These are phyloP conservation scores for Debaryomyces udenii DNA, from an alignment of 1,139 yeast species.

Conservation along the genomic window DNA sequence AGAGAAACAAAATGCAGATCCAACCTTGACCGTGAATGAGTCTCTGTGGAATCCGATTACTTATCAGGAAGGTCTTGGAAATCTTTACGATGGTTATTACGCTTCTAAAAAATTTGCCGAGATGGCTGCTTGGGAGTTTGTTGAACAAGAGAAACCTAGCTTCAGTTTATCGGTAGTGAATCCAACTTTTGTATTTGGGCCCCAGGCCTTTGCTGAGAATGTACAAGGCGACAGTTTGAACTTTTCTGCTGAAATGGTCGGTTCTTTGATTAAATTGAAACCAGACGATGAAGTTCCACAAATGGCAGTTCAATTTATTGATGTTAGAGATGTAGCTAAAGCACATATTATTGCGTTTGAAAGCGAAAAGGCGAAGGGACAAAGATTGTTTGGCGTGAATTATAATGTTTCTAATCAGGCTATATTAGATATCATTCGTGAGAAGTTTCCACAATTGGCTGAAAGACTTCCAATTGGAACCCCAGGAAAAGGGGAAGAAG, in stretches of 20 bases:
- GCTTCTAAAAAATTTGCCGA: slow-evolving; percentile 58
- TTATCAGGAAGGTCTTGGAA: slow-evolving; percentile 30
- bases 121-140: slow-evolving; percentile 38
- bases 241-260: slow-evolving; percentile 37
- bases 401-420: slow-evolving; percentile 34
- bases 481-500: slow-evolving; percentile 29
- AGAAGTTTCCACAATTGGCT: slow-evolving; percentile 15
- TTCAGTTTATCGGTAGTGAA: slow-evolving; percentile 44
- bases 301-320: slow-evolving; percentile 33
- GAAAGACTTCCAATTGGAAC: slow-evolving; percentile 39
- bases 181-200: slow-evolving; percentile 57
- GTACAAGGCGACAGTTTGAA: slow-evolving; percentile 32
- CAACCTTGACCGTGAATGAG: slow-evolving; percentile 19
- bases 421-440: slow-evolving; percentile 36
- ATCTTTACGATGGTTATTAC: slow-evolving; percentile 38
- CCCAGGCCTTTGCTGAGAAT: slow-evolving; percentile 29
- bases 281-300: slow-evolving; percentile 18
- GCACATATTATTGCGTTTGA: slow-evolving; percentile 52
- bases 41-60: slow-evolving; percentile 34
- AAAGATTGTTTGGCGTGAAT: slow-evolving; percentile 32
- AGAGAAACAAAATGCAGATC: background rate
- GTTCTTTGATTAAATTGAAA: slow-evolving; percentile 22
- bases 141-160: slow-evolving; percentile 31
- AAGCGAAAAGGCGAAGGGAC: slow-evolving; percentile 23
- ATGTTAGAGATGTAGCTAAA: slow-evolving; percentile 57